A percentile compares a stretch with the other conserved stretches of the same genome.
phyloP scores from a whole-genome alignment of 2,329 filamentous ascomycete genomes.

The Calonectria henricotiae region DNA sequence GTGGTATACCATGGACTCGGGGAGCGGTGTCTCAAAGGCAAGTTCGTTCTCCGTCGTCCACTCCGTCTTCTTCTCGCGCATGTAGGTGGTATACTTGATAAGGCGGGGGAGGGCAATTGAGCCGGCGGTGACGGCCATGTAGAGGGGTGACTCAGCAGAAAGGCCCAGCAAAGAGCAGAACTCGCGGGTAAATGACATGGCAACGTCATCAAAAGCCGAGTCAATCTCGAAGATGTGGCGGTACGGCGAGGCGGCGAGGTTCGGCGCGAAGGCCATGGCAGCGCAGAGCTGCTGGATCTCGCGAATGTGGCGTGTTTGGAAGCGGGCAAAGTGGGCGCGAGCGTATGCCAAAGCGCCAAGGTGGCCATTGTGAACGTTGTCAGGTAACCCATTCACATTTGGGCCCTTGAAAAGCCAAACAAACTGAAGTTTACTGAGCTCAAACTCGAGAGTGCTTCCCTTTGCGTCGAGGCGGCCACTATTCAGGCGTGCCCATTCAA shows the following conservation, averaged over 20 bases:
- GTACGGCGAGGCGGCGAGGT: constrained; percentile 86
- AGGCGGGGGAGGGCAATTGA: constrained; percentile 92
- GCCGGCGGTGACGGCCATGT: constrained; percentile 92
- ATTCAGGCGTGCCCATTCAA: constrained; percentile 86
- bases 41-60: constrained; percentile 96
- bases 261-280: constrained; percentile 85
- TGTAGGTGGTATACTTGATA: constrained; percentile 89
- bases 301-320: constrained; percentile 80
- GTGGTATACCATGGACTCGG: constrained; percentile 82
- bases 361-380: constrained; percentile 70
- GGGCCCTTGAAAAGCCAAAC: constrained; percentile 87
- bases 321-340: constrained; percentile 79
- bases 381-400: constrained; percentile 69
- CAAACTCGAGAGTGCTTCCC: constrained; percentile 95
- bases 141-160: constrained; percentile 92
- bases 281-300: constrained; percentile 88
- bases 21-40: constrained; percentile 80
- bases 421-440: constrained; percentile 91
- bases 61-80: constrained; percentile 90
- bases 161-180: constrained; percentile 94
- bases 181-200: constrained; percentile 90
- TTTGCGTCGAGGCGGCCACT: constrained; percentile 81
- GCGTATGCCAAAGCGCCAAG: constrained; percentile 83
- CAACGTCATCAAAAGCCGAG: constrained; percentile 86
- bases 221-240: constrained; percentile 82